Base-by-base conservation (phyloP, 2,329 filamentous ascomycete species). In the Dendrostoma leiphaemia region DNA sequence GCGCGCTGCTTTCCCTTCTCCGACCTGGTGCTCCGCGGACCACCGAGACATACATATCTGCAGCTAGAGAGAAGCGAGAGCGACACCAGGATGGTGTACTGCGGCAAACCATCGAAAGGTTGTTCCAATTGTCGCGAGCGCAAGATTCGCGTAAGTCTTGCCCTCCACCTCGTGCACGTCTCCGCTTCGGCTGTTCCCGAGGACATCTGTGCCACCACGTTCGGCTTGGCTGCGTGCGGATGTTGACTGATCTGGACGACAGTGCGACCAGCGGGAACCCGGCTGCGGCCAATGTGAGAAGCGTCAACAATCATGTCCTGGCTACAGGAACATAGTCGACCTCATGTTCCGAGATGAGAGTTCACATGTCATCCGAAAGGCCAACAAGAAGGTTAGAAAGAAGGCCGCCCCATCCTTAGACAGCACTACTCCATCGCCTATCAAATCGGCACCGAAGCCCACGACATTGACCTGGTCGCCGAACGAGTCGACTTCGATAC, bases 321-420 rank as follows among this genome's bases (percentile, higher is more conserved):
- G 80, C 52, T 83, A 83, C 60, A 71, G 80, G 40, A 79, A 80
- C 58, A 69, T 78, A 46, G 74, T 80, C 37, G 80, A 83, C 59
- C 71, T 83, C 57, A 81, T 83, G 71, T 83, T 83, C 60, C 75
- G 80, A 38, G 78, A 83, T 61, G 77, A 83, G 64, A 83, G 77
- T 59, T 74, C 72, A 29, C 77, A 80, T 62, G 79, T 83, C 52
- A 79, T 79, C 60, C 74, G 76, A 60, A 81, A 79, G 66, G 77
- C 75, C 43, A 73, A 71, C 53, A 70, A 69, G n/a, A 66, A 64
- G 48, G 61, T 63, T 23, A 63, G 64, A 6, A 66, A 65, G 60
- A 68, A 64, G 64, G 53, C 56, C 58, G 26, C 10, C 41, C 38
- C 31, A 29, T 26, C 43, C 19, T 21, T 41, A 28, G 46, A 46